Conservation (phyloP, 176 grass and related monocot genomes). For the Typha latifolia region DNA sequence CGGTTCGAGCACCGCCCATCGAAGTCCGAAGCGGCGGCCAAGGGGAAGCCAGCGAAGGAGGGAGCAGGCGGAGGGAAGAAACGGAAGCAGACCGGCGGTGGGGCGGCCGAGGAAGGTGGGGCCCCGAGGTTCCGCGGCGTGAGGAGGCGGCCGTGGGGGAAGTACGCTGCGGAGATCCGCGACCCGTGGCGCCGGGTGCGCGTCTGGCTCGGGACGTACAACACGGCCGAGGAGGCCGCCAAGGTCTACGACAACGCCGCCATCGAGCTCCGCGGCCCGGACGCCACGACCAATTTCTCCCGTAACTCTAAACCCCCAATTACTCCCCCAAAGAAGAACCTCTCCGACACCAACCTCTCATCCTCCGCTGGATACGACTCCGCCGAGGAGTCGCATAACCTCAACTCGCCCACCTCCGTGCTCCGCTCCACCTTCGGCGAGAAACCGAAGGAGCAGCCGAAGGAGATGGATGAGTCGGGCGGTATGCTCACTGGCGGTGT, state of each 20-base stretch:
- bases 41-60: not conserved
- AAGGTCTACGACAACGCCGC: conserved; percentile 85
- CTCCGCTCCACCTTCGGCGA: conserved; percentile 24
- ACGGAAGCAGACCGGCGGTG: conserved; percentile 20
- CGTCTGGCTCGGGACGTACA: conserved; percentile 91
- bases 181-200: conserved; percentile 77
- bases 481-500: conserved; percentile 5
- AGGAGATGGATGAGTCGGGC: conserved; percentile 11
- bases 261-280: conserved; percentile 69
- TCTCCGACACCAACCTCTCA: conserved; percentile 13
- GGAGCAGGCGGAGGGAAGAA: conserved; percentile 18
- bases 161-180: conserved; percentile 97
- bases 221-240: conserved; percentile 93
- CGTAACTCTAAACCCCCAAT: conserved; percentile 2
- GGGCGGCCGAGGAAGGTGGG: conserved; percentile 7
- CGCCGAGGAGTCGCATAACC: conserved; percentile 52
- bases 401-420: conserved; percentile 75
- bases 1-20: conserved; percentile 26
- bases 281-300: conserved; percentile 81
- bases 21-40: not conserved
- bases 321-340: conserved; percentile 26
- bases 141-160: conserved; percentile 77
- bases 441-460: not conserved
- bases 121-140: conserved; percentile 83
- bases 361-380: conserved; percentile 63